Percentiles rank a stretch among this genome's conserved stretches.
Evolutionary conservation across 306 rosid species (phyloP).

Genomic region (Sphenostylis stenocarpa): DNA sequence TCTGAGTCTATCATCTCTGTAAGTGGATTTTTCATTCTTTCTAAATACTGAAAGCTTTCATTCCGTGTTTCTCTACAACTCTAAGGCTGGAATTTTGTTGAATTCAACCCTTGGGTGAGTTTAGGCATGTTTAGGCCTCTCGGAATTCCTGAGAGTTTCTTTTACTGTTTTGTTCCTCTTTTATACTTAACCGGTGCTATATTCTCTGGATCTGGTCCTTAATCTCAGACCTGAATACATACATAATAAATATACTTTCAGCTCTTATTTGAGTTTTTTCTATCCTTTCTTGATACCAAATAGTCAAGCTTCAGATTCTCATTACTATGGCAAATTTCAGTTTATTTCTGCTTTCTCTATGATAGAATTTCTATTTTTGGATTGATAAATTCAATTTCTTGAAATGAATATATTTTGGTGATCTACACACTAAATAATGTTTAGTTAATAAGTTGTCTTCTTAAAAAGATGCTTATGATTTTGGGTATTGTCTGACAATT

Average conservation of each 20-base stretch:
- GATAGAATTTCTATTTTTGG: slow-evolving; percentile 25
- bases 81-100: too few species aligned
- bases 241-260: neutral
- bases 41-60: too few species aligned
- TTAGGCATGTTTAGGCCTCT: too few species aligned
- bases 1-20: too few species aligned
- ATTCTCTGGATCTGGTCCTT: neutral
- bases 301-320: neutral
- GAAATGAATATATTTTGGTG: slow-evolving; percentile 15
- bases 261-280: neutral
- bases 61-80: too few species aligned
- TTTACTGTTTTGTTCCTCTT: too few species aligned
- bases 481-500: slow-evolving; percentile 40
- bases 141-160: too few species aligned
- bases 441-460: slow-evolving; percentile 9
- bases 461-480: slow-evolving; percentile 22
- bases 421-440: neutral
- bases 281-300: neutral
- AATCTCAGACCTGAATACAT: neutral
- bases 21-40: too few species aligned
- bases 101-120: too few species aligned
- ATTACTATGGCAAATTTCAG: slow-evolving; percentile 1
- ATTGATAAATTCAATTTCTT: slow-evolving; percentile 12
- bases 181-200: too few species aligned
- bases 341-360: neutral